Conservation (phyloP, 2,329 filamentous ascomycete species). For the Ophiosphaerella herpotricha region DNA sequence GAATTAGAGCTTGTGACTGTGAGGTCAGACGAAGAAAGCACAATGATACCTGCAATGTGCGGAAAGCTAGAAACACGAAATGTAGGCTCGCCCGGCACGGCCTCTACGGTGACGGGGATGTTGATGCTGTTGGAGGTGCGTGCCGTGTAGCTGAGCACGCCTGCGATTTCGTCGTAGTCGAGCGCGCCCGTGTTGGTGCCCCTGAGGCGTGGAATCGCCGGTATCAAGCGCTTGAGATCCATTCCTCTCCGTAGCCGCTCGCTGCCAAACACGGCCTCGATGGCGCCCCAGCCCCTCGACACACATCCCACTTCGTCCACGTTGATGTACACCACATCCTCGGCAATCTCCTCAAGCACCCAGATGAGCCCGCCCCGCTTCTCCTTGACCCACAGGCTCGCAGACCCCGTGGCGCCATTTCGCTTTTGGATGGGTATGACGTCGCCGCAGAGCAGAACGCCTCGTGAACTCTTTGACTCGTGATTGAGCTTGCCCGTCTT, state of each 20-base stretch:
- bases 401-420: constrained; percentile 87
- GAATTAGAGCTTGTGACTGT: constrained; percentile 91
- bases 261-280: constrained; percentile 83
- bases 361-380: constrained; percentile 92
- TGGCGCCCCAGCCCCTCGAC: constrained; percentile 71
- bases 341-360: constrained; percentile 97
- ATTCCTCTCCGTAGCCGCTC: constrained; percentile 69
- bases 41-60: constrained; percentile 95
- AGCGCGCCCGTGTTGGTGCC: constrained; percentile 73
- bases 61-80: constrained; percentile 92
- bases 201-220: constrained; percentile 77
- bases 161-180: constrained; percentile 75
- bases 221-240: constrained; percentile 78
- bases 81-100: constrained; percentile 69
- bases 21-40: constrained; percentile 78
- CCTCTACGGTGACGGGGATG: constrained; percentile 82
- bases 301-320: constrained; percentile 80
- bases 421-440: constrained; percentile 98
- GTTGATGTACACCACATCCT: constrained; percentile 80
- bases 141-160: constrained; percentile 81
- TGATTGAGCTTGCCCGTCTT: constrained; percentile 63
- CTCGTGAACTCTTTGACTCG: constrained; percentile 75
- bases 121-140: constrained; percentile 76
- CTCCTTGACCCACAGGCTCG: constrained; percentile 98
- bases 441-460: constrained; percentile 91